Evolutionary conservation across 2,329 filamentous ascomycete species (phyloP), one percentile per base, ranked within the genome.

Genomic region (Gnomoniopsis smithogilvyi): DNA sequence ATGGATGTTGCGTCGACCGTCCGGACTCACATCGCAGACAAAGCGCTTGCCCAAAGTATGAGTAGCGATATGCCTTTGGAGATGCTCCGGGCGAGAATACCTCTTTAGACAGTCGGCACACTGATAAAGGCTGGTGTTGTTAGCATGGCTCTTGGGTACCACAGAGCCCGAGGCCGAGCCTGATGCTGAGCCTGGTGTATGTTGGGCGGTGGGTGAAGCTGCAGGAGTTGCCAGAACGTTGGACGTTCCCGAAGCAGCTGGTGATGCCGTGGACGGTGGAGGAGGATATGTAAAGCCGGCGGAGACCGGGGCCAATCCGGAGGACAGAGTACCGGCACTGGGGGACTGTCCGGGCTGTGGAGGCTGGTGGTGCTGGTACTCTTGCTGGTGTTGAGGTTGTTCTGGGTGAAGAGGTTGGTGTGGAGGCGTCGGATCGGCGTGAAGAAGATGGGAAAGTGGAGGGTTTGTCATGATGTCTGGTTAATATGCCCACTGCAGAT

Each of bases 21-120:
- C 19, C 26, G 22, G 26, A 65, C 65, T 21, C 62, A 65, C 68
- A 57, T 72, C 69, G 63, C 79, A 81, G 19, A 72, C 67, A 64
- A 81, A 81, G 33, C 79, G 75, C 52, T 80, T 78, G 6, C 79
- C 79, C 7, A 80, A 71, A 2, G 78, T 80, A 63, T 81, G 79
- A 3, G 78, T 78, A 63, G 79, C 77, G 41, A 80, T 78, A 64
- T 81, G 79, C 26, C 79, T 72, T 56, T 81, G 79, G 12, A 83
- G 76, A 64, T 83, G 80, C 66, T 83, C 80, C 3, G 80, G 80
- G 14, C 80, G 76, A 41, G 79, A 80, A 64, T 83, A 83, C 19
- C 79, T 73, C 62, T 75, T 73, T 52, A 78, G 74, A 64, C 80
- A 83, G 63, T 82, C 77, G 53, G 78, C 77, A 60, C 80, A 83